Evolutionary conservation across 306 rosid genomes (phyloP), one percentile per base, ranked within the genome.

Genomic region (Argentina anserina): DNA sequence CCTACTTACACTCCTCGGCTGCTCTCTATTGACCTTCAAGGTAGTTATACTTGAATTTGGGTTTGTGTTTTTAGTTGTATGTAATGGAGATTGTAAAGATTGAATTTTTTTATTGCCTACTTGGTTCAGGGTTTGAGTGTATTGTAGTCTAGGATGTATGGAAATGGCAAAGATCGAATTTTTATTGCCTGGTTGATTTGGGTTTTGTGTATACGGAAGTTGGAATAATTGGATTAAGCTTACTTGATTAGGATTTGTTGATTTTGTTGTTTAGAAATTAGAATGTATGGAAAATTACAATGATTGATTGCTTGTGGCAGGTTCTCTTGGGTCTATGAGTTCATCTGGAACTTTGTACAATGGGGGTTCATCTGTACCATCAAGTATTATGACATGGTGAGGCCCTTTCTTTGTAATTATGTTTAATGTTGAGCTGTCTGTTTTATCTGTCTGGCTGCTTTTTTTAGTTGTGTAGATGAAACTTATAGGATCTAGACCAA

Each of bases 271-370:
- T 42, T 49, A 3, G 45, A n/a, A n/a, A 41, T 42, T 49, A 3
- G 45, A n/a, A n/a, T 69, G 33, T 33, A n/a, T 33, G n/a, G 34
- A 11, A 11, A 29, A 20, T 45, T 7, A 12, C 29, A n/a, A 33
- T 1, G 28, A 15, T 42, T 67, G 55, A 21, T 53, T 33, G 45
- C 58, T 33, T 64, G 12, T 81, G 83, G 46, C 84, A 93, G 97
- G 98, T 61, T 85, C 96, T 60, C 96, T 89, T 80, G 98, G 97
- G 74, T 87, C 94, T 74, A 79, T 93, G 90, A 89, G 94, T 79
- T 84, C 96, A 36, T 70, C 39, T 40, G 97, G 98, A 67, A 84
- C 96, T 20, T 74, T 91, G 68, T 87, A 89, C 70, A 81, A 86
- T 34, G 88, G 81, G 69, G 82, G 37, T 75, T 75, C 84, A 59